phyloP scores from a whole-genome alignment of 2,329 filamentous ascomycete genomes.

The Sporothrix protearum region DNA sequence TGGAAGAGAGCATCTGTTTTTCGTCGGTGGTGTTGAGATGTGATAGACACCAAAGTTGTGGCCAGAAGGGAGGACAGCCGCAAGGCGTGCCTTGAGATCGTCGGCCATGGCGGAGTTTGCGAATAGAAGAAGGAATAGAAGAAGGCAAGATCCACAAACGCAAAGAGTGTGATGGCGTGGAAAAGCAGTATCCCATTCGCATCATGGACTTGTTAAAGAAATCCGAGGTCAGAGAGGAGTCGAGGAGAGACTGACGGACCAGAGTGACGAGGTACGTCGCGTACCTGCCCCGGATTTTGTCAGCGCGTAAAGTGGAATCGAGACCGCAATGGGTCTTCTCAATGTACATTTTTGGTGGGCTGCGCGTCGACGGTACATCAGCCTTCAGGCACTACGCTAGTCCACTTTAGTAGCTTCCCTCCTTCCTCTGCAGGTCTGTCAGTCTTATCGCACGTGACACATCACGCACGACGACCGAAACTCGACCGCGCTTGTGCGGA shows the following conservation, averaged over 20 bases:
- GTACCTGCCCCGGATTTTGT: constrained; percentile 7
- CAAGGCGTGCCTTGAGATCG: constrained; percentile 41
- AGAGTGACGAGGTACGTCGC: not conserved
- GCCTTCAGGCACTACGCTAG: not conserved
- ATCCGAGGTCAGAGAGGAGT: too few relatives aligned
- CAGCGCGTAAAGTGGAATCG: constrained; percentile 1
- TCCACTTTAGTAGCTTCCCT: not conserved
- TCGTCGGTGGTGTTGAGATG: constrained; percentile 77
- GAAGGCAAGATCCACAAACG: not conserved
- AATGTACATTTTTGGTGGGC: not conserved
- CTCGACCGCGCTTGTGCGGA: constrained; percentile 8
- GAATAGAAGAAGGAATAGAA: not conserved
- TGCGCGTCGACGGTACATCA: not conserved
- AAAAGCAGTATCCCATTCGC: not conserved
- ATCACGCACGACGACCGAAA: not conserved
- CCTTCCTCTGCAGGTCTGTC: too few relatives aligned
- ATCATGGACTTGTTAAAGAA: not conserved
- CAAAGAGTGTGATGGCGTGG: not conserved
- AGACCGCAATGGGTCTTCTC: too few relatives aligned
- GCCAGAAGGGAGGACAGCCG: constrained; percentile 52
- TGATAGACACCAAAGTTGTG: constrained; percentile 71
- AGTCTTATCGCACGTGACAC: constrained; percentile 20
- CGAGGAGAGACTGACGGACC: not conserved
- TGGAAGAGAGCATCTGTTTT: constrained; percentile 73
- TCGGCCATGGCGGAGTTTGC: constrained; percentile 16